A percentile compares a stretch with the other conserved stretches of the same genome.
These are phyloP conservation scores for Penicillium bialowiezense DNA, from an alignment of 495 filamentous ascomycete species.

Conservation along the genomic window DNA sequence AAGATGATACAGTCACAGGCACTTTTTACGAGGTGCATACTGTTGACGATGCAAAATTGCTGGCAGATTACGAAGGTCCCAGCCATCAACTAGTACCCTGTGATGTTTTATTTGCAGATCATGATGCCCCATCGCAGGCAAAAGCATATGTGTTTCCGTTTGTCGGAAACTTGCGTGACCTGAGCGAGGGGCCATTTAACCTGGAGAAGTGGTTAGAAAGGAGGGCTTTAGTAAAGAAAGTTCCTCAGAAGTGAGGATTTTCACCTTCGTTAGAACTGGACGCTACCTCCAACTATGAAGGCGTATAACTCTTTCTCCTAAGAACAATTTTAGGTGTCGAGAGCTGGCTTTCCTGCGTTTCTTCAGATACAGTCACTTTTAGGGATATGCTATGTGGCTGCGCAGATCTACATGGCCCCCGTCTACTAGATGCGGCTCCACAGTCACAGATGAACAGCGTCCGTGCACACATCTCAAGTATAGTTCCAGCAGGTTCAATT, in stretches of 20 bases:
- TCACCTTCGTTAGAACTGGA: too few species aligned
- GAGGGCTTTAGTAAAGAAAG: not conserved
- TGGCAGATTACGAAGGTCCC: constrained; percentile 29
- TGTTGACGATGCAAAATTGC: constrained; percentile 13
- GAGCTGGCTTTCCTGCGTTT: too few species aligned
- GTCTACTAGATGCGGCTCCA: too few species aligned
- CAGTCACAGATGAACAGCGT: too few species aligned
- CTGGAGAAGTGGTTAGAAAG: constrained; percentile 20
- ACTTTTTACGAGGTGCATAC: constrained; percentile 26
- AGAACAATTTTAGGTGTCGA: too few species aligned
- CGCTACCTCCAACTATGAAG: not conserved
- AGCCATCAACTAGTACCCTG: constrained; percentile 21
- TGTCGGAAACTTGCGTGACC: constrained; percentile 22
- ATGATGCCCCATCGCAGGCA: constrained; percentile 7
- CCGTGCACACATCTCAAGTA: too few species aligned
- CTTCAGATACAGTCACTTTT: too few species aligned
- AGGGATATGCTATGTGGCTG: too few species aligned
- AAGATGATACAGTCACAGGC: constrained; percentile 13
- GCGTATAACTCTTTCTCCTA: too few species aligned
- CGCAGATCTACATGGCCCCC: too few species aligned
- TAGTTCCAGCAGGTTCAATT: too few species aligned
- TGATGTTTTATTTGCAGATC: constrained; percentile 21
- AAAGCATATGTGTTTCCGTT: constrained; percentile 28
- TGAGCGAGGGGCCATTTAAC: constrained; percentile 29
- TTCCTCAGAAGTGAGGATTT: too few species aligned